Evolutionary conservation across 116 monocot genomes (phyloP).

Genomic region (Phalaenopsis hybrid): DNA sequence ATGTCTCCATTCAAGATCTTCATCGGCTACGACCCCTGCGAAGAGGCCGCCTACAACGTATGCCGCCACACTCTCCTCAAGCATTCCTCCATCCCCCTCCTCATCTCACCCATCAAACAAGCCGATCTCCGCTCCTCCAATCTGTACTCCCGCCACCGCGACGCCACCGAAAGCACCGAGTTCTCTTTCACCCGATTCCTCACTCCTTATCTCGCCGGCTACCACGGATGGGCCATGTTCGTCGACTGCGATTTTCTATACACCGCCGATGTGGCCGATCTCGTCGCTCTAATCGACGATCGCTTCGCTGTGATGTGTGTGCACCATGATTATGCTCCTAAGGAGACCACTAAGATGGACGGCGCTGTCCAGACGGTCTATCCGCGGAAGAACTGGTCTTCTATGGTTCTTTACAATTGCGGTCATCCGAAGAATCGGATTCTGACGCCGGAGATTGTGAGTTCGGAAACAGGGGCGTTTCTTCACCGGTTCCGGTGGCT

Average conservation of each 20-base stretch:
- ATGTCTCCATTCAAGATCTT: slow-evolving; percentile 37
- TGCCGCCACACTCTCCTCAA: slow-evolving; percentile 52
- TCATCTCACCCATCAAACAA: slow-evolving; percentile 43
- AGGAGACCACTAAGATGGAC: slow-evolving; percentile 74
- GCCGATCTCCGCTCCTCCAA: slow-evolving; percentile 49
- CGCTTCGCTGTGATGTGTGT: slow-evolving; percentile 62
- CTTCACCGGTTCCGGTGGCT: slow-evolving; percentile 78
- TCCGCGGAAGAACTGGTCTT: slow-evolving; percentile 88
- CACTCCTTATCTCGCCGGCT: slow-evolving; percentile 60
- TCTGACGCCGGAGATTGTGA: slow-evolving; percentile 50
- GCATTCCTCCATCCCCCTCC: slow-evolving; percentile 39
- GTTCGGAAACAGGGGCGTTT: slow-evolving; percentile 55
- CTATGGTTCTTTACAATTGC: slow-evolving; percentile 85
- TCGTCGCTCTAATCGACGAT: slow-evolving; percentile 33
- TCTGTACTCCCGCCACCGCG: slow-evolving; percentile 50
- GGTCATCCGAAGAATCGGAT: slow-evolving; percentile 61
- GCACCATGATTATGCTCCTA: slow-evolving; percentile 67
- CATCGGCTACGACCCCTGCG: slow-evolving; percentile 62
- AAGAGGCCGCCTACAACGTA: slow-evolving; percentile 42
- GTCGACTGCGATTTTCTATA: slow-evolving; percentile 83
- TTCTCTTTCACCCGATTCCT: slow-evolving; percentile 93
- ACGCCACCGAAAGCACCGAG: slow-evolving; percentile 65
- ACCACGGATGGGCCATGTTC: slow-evolving; percentile 66
- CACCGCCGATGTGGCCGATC: slow-evolving; percentile 43
- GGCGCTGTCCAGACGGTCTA: slow-evolving; percentile 64